Evolutionary conservation across 1,284 basidiomycete genomes (phyloP).

Genomic region (Inonotus hispidus): DNA sequence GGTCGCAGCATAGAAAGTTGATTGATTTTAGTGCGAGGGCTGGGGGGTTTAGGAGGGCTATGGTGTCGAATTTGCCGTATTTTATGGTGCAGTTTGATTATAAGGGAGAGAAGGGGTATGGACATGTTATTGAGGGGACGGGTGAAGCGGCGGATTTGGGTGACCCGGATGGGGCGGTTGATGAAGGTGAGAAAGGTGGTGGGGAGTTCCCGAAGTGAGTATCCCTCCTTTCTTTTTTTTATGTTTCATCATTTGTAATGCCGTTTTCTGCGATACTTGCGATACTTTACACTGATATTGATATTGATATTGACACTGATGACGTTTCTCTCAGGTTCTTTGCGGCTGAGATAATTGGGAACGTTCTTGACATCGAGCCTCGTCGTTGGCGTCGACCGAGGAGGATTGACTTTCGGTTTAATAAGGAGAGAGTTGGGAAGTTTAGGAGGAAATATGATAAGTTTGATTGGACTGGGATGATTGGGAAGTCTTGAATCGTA

Average conservation of each 20-base stretch:
- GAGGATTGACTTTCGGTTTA: conserved; percentile 63
- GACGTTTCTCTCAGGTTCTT: conserved; percentile 72
- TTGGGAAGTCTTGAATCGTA: too few relatives aligned
- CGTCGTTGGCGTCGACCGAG: conserved; percentile 80
- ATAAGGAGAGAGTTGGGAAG: conserved; percentile 62
- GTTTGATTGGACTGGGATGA: conserved; percentile 78
- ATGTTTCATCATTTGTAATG: too few relatives aligned
- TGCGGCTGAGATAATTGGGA: conserved; percentile 92
- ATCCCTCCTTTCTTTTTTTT: neutral
- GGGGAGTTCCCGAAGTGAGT: conserved; percentile 83
- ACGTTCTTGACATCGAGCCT: conserved; percentile 85
- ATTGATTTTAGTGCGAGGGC: conserved; percentile 89
- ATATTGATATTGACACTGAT: conserved; percentile 10
- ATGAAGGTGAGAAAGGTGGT: conserved; percentile 84
- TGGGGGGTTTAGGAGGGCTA: conserved; percentile 84
- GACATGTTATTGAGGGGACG: conserved; percentile 92
- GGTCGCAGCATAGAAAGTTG: conserved; percentile 95
- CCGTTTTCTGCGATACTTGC: too few relatives aligned
- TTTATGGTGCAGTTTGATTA: conserved; percentile 99
- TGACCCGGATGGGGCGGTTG: conserved; percentile 59
- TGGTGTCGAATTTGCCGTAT: conserved; percentile 96
- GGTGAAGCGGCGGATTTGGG: conserved; percentile 60
- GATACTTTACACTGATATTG: too few relatives aligned
- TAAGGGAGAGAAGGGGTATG: conserved; percentile 95
- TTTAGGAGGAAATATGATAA: conserved; percentile 67